Conservation (phyloP, 2,329 filamentous ascomycete genomes). For the Ilyonectria robusta region DNA sequence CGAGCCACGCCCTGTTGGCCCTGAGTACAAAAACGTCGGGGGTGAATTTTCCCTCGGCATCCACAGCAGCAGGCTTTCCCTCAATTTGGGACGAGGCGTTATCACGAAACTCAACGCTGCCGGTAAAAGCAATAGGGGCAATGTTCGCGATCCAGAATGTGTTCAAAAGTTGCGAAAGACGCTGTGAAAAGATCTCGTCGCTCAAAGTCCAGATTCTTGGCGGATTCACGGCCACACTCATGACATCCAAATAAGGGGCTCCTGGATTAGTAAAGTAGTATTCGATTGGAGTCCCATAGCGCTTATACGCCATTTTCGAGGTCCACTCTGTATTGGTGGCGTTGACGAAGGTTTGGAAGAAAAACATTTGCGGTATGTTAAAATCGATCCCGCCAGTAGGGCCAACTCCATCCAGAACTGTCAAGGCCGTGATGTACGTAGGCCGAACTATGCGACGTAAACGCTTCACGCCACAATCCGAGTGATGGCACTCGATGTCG, state of each 20-base stretch:
- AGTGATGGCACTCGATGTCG: background rate
- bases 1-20: constrained; percentile 18
- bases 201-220: background rate
- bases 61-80: background rate
- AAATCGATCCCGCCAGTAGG: background rate
- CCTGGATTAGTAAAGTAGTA: constrained; percentile 3
- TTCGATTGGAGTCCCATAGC: background rate
- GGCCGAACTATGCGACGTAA: background rate
- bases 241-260: background rate
- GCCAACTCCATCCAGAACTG: constrained; percentile 3
- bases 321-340: background rate
- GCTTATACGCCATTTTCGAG: background rate
- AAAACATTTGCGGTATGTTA: background rate
- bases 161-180: constrained; percentile 17
- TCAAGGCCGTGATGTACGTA: background rate
- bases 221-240: background rate
- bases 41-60: background rate
- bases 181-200: constrained; percentile 1
- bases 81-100: background rate
- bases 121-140: constrained; percentile 2
- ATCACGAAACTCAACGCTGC: background rate
- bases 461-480: background rate
- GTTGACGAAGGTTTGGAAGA: background rate
- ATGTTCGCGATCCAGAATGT: constrained; percentile 21
- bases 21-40: constrained; percentile 1